Base-by-base conservation (phyloP, 176 grass and related monocot genomes). In the Urochloa ruziziensis region DNA sequence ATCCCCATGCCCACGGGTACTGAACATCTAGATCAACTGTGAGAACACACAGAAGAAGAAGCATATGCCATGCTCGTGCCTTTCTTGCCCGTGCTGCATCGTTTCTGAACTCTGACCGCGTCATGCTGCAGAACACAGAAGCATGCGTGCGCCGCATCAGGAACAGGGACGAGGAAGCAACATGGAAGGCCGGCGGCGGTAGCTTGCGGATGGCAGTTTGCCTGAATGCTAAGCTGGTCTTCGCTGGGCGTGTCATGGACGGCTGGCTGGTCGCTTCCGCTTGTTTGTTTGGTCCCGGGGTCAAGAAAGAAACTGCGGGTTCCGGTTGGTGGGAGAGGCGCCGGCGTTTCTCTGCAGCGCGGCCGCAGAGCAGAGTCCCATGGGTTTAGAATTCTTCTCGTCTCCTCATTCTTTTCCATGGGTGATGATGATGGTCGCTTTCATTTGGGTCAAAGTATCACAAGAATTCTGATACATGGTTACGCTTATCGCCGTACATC, bases 261-360 rank as follows among this genome's bases (percentile, higher is more conserved):
- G 2, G 62, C 10, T 34, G 58, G 77, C 10, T 19, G n/a, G n/a
- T n/a, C n/a, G n/a, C n/a, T n/a, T n/a, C n/a, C n/a, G 25, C 34
- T 23, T 3, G 35, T 8, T 69, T 10, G 14, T 34, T 68, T 75
- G 81, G 9, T 65, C 59, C 30, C 44, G 4, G 69, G 57, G 70
- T 47, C 75, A 85, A 79, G 65, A 62, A 62, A 49, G 76, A 77
- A 39, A 17, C 72, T 75, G 72, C 32, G 71, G 72, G 19, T 37
- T 18, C 74, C 18, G 72, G 73, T 44, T 32, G 73, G 73, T 83
- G 58, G 80, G 66, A 8, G 44, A 88, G 49, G 79, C 79, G 79
- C 79, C 79, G 71, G 78, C 79, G 79, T 70, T 87, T 87, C 35
- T 21, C 85, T 10, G 51, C 39, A 32, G 52, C n/a, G 37, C 18